Base-by-base conservation (phyloP, 148 eudicot species). In the Talinum fruticosum region DNA sequence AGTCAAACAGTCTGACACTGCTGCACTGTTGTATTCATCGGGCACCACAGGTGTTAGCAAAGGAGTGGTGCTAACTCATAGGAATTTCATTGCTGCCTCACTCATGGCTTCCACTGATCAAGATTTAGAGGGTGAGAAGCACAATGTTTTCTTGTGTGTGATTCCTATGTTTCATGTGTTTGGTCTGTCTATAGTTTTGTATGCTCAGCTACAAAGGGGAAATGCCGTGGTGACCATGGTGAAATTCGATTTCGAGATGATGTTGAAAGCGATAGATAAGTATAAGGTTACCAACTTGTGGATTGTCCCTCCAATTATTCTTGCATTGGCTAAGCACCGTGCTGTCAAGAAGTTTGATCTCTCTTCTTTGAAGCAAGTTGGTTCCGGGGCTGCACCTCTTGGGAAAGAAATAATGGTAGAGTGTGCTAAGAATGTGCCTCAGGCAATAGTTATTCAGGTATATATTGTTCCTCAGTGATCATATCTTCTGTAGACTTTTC, bases 91-190 rank as follows among this genome's bases (percentile, higher is more conserved):
- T 15, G 80, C 92, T 6, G 79, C 89, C 0, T 64, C 92, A 23
- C 30, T 87, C 26, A 88, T 88, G 98, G 38, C 85, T 10, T 23
- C 82, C 2, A 34, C 79, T 8, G 98, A 90, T 81, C 90, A 87
- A 47, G 92, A 90, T 10, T 3, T 47, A 0, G 64, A 69, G 2
- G 98, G 98, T 0, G 96, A 86, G 67, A 72, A 54, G 81, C 33
- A 89, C 67, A 79, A 84, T 75, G 84, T 89, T 61, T 87, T 53
- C 26, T 68, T 93, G 44, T 87, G 91, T 82, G 81, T 91, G 28
- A 34, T 91, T 76, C 98, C 97, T 0, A 87, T 93, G 98, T 93
- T 88, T 85, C 98, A 93, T 81, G 91, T 90, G 64, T 91, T 91
- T 80, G 97, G 97, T 0, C 75, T 91, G 6, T 66, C 85, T 10